Evolutionary conservation across 164 flowering plant genomes (phyloP).

Genomic region (Berberis vulgaris): DNA sequence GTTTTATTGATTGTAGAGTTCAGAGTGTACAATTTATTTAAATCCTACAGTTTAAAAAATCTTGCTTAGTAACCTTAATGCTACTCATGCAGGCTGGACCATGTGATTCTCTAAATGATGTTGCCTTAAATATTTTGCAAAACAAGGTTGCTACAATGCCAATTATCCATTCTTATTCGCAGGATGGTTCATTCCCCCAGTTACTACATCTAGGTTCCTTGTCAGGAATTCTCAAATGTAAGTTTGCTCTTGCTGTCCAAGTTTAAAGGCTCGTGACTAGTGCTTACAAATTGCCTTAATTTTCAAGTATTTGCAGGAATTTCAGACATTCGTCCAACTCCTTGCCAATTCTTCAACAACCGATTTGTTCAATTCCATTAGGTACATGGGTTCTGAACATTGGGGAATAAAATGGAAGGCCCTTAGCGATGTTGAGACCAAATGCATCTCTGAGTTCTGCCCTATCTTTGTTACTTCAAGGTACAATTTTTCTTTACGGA

Average conservation of each 20-base stretch:
- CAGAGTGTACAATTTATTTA: no score
- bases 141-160: conserved; percentile 76
- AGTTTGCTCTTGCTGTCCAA: conserved; percentile 18
- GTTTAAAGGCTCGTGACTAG: conserved; percentile 3
- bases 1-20: no score
- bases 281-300: conserved; percentile 11
- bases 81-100: conserved; percentile 67
- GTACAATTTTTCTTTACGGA: conserved; percentile 14
- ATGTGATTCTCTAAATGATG: conserved; percentile 69
- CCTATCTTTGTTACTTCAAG: conserved; percentile 65
- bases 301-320: conserved; percentile 75
- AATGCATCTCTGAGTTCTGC: conserved; percentile 76
- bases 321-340: conserved; percentile 46
- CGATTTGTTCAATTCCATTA: conserved; percentile 48
- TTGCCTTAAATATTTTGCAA: conserved; percentile 67
- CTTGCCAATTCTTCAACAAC: conserved; percentile 45
- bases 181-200: conserved; percentile 77
- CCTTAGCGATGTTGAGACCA: conserved; percentile 72
- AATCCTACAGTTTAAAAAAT: not conserved
- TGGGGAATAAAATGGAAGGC: conserved; percentile 34
- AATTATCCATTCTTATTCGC: conserved; percentile 54
- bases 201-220: conserved; percentile 85
- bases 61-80: not conserved
- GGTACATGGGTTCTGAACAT: conserved; percentile 81
- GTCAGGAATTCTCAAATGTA: conserved; percentile 84